These are phyloP conservation scores for Ploettnerulaceae sp. DNA, from an alignment of 2,329 filamentous ascomycete species.

Conservation along the genomic window DNA sequence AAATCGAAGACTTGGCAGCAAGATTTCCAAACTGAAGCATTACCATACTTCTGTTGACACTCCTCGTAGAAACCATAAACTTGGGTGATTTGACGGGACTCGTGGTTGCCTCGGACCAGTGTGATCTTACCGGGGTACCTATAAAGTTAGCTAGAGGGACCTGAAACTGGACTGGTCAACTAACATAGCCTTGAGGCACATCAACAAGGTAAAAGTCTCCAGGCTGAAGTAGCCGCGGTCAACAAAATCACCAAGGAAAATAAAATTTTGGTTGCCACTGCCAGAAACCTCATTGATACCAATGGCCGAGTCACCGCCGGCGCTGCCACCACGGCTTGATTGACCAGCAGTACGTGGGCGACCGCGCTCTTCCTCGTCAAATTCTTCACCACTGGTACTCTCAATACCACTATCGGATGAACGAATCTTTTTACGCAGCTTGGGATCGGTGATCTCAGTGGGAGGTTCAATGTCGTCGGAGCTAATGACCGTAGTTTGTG, in stretches of 20 bases:
- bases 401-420: conserved; percentile 48
- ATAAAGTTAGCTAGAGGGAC: conserved; percentile 16
- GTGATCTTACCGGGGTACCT: conserved; percentile 70
- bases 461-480: conserved; percentile 92
- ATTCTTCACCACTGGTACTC: conserved; percentile 46
- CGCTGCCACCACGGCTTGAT: conserved; percentile 40
- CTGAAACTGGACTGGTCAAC: conserved; percentile 22
- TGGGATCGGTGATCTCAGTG: conserved; percentile 80
- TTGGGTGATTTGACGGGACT: conserved; percentile 72
- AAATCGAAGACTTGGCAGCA: conserved; percentile 77
- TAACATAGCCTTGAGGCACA: conserved; percentile 69
- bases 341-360: conserved; percentile 38
- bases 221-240: conserved; percentile 71
- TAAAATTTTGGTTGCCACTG: conserved; percentile 62
- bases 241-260: conserved; percentile 70
- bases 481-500: conserved; percentile 69
- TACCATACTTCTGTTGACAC: conserved; percentile 72
- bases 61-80: conserved; percentile 78
- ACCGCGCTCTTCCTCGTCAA: conserved; percentile 46
- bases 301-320: conserved; percentile 35
- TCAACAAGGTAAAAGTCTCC: conserved; percentile 66
- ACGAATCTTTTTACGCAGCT: conserved; percentile 79
- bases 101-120: conserved; percentile 69
- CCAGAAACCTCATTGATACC: conserved; percentile 39
- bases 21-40: conserved; percentile 73